Evolutionary conservation across 2,329 filamentous ascomycete genomes (phyloP).

Genomic region (Monilinia fructicola): DNA sequence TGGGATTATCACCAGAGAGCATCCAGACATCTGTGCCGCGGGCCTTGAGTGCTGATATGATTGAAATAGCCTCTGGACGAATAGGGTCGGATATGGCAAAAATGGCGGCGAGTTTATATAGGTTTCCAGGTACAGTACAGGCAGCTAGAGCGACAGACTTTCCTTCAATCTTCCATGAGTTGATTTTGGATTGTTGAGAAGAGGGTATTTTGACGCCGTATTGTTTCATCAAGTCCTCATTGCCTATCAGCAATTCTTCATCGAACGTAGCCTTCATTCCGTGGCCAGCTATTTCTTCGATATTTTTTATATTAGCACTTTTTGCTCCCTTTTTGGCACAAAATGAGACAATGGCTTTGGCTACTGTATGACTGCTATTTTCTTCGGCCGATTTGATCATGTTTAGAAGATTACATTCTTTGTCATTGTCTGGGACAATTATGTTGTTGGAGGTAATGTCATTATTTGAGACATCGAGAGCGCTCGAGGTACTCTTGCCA

Average conservation of each 20-base stretch:
- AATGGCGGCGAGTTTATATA: constrained; percentile 59
- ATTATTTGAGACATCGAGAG: constrained; percentile 23
- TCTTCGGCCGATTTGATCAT: constrained; percentile 64
- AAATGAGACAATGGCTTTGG: constrained; percentile 65
- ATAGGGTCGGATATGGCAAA: constrained; percentile 81
- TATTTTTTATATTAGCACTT: constrained; percentile 42
- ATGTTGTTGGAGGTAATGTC: not conserved
- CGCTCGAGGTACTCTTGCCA: not conserved
- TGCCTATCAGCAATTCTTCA: constrained; percentile 61
- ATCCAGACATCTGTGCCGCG: constrained; percentile 79
- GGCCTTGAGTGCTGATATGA: constrained; percentile 63
- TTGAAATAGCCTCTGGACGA: constrained; percentile 65
- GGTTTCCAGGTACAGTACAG: not conserved
- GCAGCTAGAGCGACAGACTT: constrained; percentile 59
- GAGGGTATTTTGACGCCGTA: constrained; percentile 45
- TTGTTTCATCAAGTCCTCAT: constrained; percentile 66
- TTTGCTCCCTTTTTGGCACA: constrained; percentile 46
- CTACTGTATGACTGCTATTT: constrained; percentile 73
- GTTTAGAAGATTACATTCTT: constrained; percentile 46
- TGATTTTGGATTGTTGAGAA: constrained; percentile 43
- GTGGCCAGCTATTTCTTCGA: constrained; percentile 70
- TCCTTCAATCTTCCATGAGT: constrained; percentile 60
- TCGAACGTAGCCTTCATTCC: constrained; percentile 62
- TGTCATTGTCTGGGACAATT: not conserved
- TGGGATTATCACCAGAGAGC: constrained; percentile 87